Percentiles rank a stretch among this genome's conserved stretches.
Conservation (phyloP, 2,329 filamentous ascomycete species). For the Phoma sp. region DNA sequence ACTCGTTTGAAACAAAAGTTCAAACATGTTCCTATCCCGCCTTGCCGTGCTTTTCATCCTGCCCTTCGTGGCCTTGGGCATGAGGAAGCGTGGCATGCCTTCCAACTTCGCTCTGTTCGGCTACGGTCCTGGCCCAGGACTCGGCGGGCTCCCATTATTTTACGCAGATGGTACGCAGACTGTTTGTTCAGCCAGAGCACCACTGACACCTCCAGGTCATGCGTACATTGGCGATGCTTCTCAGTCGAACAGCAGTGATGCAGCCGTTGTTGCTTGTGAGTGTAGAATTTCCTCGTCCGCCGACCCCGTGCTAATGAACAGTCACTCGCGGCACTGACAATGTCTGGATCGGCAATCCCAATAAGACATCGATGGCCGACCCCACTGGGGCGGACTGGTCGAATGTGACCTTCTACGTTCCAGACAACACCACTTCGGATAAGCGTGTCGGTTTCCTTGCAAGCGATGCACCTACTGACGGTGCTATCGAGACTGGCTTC, state of each 20-base stretch:
- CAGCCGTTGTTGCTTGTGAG: conserved; percentile 26
- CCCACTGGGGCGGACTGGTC: conserved; percentile 19
- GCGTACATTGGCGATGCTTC: conserved; percentile 26
- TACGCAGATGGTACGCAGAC: conserved; percentile 22
- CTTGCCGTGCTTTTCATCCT: conserved; percentile 18
- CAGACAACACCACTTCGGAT: conserved; percentile 10
- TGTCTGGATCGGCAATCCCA: conserved; percentile 23
- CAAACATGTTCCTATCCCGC: conserved; percentile 7
- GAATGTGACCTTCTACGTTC: conserved; percentile 26
- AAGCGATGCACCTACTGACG: conserved; percentile 1
- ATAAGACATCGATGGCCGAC: conserved; percentile 16
- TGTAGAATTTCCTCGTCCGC: background rate
- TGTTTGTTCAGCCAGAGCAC: background rate
- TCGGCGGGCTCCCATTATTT: conserved; percentile 29
- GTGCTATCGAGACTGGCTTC: conserved; percentile 21
- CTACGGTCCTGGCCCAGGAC: conserved; percentile 19
- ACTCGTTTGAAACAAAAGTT: background rate
- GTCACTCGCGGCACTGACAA: conserved; percentile 16
- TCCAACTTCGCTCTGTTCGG: conserved; percentile 22
- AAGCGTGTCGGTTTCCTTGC: conserved; percentile 25
- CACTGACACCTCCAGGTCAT: conserved; percentile 17
- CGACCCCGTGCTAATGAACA: background rate
- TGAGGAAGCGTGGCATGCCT: conserved; percentile 17
- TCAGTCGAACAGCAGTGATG: conserved; percentile 24
- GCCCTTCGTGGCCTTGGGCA: conserved; percentile 21